Percentiles rank a stretch among this genome's conserved stretches.
These are phyloP conservation scores for Kazachstania bromeliacearum DNA, from an alignment of 805 yeast genomes.

Conservation along the genomic window DNA sequence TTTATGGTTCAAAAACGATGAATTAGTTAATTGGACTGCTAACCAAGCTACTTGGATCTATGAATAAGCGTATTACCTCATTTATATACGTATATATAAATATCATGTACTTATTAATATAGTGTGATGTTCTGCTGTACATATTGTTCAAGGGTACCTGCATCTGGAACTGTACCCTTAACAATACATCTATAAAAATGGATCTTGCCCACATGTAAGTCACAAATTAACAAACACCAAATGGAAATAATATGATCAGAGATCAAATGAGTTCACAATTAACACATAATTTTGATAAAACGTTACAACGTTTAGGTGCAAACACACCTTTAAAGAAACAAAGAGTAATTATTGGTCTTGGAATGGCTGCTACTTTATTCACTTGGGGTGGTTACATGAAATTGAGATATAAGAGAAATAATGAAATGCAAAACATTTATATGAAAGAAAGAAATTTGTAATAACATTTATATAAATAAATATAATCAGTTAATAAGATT, in stretches of 20 bases:
- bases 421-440: conserved; percentile 13
- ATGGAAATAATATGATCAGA: too few species aligned
- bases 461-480: background rate
- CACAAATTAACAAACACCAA: too few species aligned
- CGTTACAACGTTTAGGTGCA: background rate
- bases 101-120: too few species aligned
- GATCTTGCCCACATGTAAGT: too few species aligned
- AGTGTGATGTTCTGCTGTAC: too few species aligned
- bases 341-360: background rate
- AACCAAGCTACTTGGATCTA: conserved; percentile 83
- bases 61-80: conserved; percentile 76
- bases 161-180: too few species aligned
- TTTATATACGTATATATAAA: too few species aligned
- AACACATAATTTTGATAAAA: background rate
- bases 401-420: conserved; percentile 3
- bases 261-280: conserved; percentile 1
- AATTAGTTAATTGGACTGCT: conserved; percentile 85
- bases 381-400: background rate
- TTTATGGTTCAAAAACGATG: conserved; percentile 97
- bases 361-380: conserved; percentile 3
- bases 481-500: background rate
- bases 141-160: too few species aligned
- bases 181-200: too few species aligned
- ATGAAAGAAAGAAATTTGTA: conserved; percentile 12
- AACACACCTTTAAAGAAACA: conserved; percentile 1